Percentiles rank a stretch among this genome's conserved stretches.
These are phyloP conservation scores for Xylaria sp. DNA, from an alignment of 2,329 filamentous ascomycete species.

Conservation along the genomic window DNA sequence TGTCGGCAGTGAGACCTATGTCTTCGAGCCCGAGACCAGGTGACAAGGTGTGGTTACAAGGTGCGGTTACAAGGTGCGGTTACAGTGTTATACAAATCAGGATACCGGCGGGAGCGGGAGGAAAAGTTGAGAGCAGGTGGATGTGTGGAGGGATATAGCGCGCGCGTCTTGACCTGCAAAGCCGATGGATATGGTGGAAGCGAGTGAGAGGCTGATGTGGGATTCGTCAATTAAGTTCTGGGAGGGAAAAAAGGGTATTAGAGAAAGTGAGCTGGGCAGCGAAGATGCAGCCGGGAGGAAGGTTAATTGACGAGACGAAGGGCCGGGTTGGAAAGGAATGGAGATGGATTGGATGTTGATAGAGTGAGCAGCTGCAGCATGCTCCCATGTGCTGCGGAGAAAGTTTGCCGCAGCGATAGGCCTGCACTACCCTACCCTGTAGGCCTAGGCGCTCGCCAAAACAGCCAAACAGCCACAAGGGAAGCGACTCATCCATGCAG, in stretches of 20 bases:
- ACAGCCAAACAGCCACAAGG: conserved; percentile 12
- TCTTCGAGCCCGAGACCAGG: conserved; percentile 27
- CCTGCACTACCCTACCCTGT: no score
- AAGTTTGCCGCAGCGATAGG: conserved; percentile 22
- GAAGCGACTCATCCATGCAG: conserved; percentile 14
- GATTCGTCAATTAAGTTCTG: no score
- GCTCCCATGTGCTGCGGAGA: conserved; percentile 7
- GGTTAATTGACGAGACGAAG: no score
- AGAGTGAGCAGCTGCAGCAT: conserved; percentile 1
- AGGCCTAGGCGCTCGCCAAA: conserved; percentile 29
- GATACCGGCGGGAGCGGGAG: background rate
- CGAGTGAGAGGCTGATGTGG: conserved; percentile 11
- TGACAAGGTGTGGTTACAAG: conserved; percentile 4
- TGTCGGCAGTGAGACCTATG: conserved; percentile 27
- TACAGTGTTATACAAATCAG: background rate
- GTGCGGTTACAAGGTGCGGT: background rate
- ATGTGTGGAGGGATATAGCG: no score
- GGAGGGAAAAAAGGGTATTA: no score
- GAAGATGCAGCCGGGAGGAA: no score
- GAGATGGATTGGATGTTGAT: conserved; percentile 9
- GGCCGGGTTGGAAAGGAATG: conserved; percentile 6
- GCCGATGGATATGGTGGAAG: conserved; percentile 3
- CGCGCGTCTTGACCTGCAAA: no score
- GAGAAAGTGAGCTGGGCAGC: no score
- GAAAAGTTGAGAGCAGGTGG: background rate